Evolutionary conservation across 1,139 yeast genomes (phyloP), one percentile per base, ranked within the genome.

Genomic region (Debaryomycetaceae sp.): DNA sequence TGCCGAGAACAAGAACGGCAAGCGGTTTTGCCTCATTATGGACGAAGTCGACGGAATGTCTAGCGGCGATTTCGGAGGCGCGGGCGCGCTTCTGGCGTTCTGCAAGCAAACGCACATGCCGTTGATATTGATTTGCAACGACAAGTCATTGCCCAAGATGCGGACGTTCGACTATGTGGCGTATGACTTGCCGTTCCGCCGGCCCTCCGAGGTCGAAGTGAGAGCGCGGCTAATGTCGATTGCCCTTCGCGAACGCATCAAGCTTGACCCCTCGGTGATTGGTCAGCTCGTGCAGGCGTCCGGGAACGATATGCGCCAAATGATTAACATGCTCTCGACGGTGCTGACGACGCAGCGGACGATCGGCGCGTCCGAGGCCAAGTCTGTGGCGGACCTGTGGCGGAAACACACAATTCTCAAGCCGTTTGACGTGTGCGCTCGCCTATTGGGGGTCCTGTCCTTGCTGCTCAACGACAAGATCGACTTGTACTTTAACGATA

Each of bases 11-110:
- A 47, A 49, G 26, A 18, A 18, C 20, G 10, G 10, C 20, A 36
- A 36, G 18, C 59, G 51, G 33, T 75, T 87, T 41, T 86, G 87
- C 30, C 67, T 90, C 29, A 80, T 92, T 38, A 86, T 92, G 97
- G 99, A 92, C 55, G 99, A 92, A 57, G 98, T 92, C 20, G 99
- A 92, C 53, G 99, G 99, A 41, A 90, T 92, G 98, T 83, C 95
- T 25, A 86, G 93, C 45, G 99, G 99, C 39, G 99, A 92, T 53
- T 78, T 92, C 44, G 99, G 98, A 37, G 99, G 99, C 39, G 95
- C 92, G 14, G 97, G 96, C 16, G 94, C 90, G 34, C 68, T 92
- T 56, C 87, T 96, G 0, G 77, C 79, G 26, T 79, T 85, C 43
- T 90, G 97, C 50, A 68, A 79, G 25, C 77, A 74, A 27, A 86